These are phyloP conservation scores for Tulasnella sp. DNA, from an alignment of 768 basidiomycete genomes.

Conservation along the genomic window DNA sequence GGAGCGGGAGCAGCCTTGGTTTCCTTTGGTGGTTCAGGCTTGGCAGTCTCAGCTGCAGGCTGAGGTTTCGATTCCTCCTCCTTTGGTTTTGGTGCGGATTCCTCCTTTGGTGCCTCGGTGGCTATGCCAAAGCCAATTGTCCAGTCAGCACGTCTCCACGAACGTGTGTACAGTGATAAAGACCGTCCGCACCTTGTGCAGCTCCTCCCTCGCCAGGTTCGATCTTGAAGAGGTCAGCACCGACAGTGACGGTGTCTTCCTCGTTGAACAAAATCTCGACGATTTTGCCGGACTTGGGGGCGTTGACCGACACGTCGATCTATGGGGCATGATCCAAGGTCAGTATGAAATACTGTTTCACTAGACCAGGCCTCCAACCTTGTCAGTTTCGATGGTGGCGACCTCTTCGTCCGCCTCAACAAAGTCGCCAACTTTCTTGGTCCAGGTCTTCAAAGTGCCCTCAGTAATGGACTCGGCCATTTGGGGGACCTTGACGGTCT, in stretches of 20 bases:
- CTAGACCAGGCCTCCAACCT: constrained; percentile 50
- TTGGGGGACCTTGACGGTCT: constrained; percentile 91
- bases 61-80: background rate
- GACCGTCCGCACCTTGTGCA: constrained; percentile 23
- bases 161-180: background rate
- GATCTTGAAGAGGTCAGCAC: constrained; percentile 88
- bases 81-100: constrained; percentile 22
- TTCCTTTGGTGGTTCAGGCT: constrained; percentile 30
- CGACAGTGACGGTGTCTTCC: constrained; percentile 91
- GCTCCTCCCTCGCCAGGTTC: constrained; percentile 70
- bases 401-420: constrained; percentile 93
- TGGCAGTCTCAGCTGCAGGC: background rate
- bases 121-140: constrained; percentile 37
- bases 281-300: constrained; percentile 82
- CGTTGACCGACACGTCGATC: constrained; percentile 98
- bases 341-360: background rate
- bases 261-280: constrained; percentile 80
- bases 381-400: constrained; percentile 98
- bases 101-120: constrained; percentile 40
- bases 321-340: constrained; percentile 35
- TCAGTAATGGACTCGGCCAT: constrained; percentile 99
- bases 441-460: constrained; percentile 92
- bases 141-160: constrained; percentile 28
- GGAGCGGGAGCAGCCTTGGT: constrained; percentile 30
- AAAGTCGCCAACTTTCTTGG: constrained; percentile 86